Conservation (phyloP, 2,329 filamentous ascomycete species). For the Setomelanomma holmii region DNA sequence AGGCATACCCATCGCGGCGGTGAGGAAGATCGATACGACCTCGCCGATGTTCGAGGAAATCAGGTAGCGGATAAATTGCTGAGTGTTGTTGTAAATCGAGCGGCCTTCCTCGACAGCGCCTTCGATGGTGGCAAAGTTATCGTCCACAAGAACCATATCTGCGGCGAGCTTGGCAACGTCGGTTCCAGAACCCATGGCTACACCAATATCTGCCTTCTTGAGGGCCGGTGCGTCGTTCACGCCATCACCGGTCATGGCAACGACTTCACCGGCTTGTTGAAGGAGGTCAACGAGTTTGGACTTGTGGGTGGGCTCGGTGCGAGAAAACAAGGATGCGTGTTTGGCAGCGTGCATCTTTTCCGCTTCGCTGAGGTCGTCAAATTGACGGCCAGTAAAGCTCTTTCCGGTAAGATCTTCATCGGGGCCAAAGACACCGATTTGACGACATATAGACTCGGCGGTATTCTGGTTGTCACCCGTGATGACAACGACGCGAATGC, state of each 20-base stretch:
- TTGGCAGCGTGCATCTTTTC: slow-evolving; percentile 87
- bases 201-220: slow-evolving; percentile 98
- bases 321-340: slow-evolving; percentile 89
- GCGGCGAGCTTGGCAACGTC: slow-evolving; percentile 96
- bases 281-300: slow-evolving; percentile 97
- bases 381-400: slow-evolving; percentile 94
- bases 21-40: slow-evolving; percentile 98
- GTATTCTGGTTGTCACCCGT: slow-evolving; percentile 98
- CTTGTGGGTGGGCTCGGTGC: slow-evolving; percentile 95
- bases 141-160: slow-evolving; percentile 97
- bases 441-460: slow-evolving; percentile 94
- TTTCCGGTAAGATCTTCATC: slow-evolving; percentile 86
- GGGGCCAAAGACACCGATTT: slow-evolving; percentile 89
- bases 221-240: slow-evolving; percentile 97
- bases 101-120: slow-evolving; percentile 95
- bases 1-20: slow-evolving; percentile 94
- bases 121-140: slow-evolving; percentile 99
- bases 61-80: slow-evolving; percentile 98
- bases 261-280: slow-evolving; percentile 89
- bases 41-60: slow-evolving; percentile 99
- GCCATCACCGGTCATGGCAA: slow-evolving; percentile 98
- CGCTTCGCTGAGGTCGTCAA: slow-evolving; percentile 79
- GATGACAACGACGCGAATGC: slow-evolving; percentile 96
- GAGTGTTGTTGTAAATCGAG: slow-evolving; percentile 99
- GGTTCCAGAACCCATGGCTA: slow-evolving; percentile 97